Conservation (phyloP, 2,329 filamentous ascomycete species). For the Fusarium zealandicum region DNA sequence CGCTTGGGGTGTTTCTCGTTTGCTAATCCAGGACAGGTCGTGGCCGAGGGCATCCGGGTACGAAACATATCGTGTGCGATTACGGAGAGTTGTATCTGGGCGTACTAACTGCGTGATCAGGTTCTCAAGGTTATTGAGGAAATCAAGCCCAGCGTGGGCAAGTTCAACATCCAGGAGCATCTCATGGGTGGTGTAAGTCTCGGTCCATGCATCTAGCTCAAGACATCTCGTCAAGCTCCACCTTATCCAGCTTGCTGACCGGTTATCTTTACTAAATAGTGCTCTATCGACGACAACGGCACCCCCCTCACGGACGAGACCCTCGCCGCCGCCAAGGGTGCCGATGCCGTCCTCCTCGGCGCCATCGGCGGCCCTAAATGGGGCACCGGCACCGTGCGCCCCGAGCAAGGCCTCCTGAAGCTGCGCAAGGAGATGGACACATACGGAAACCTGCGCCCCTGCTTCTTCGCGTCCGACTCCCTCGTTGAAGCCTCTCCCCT, state of each 20-base stretch:
- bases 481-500: conserved; percentile 84
- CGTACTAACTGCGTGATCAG: conserved; percentile 51
- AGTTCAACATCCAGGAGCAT: conserved; percentile 91
- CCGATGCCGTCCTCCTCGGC: conserved; percentile 84
- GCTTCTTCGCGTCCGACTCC: conserved; percentile 86
- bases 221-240: conserved; percentile 3
- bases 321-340: conserved; percentile 80
- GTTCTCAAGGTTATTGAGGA: conserved; percentile 81
- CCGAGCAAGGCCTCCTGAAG: conserved; percentile 86
- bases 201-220: background rate
- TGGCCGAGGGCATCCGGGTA: conserved; percentile 86
- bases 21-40: conserved; percentile 60
- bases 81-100: no score
- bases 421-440: conserved; percentile 91
- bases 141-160: conserved; percentile 69
- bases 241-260: conserved; percentile 2
- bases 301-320: conserved; percentile 82
- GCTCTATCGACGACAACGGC: conserved; percentile 85
- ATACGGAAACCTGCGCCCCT: conserved; percentile 92
- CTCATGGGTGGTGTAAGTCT: conserved; percentile 84
- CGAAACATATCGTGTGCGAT: conserved; percentile 6
- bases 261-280: conserved; percentile 57
- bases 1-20: conserved; percentile 2
- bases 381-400: conserved; percentile 85
- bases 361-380: conserved; percentile 94